Conservation (phyloP, 2,329 filamentous ascomycete genomes). For the Botryosphaeria dothidea region DNA sequence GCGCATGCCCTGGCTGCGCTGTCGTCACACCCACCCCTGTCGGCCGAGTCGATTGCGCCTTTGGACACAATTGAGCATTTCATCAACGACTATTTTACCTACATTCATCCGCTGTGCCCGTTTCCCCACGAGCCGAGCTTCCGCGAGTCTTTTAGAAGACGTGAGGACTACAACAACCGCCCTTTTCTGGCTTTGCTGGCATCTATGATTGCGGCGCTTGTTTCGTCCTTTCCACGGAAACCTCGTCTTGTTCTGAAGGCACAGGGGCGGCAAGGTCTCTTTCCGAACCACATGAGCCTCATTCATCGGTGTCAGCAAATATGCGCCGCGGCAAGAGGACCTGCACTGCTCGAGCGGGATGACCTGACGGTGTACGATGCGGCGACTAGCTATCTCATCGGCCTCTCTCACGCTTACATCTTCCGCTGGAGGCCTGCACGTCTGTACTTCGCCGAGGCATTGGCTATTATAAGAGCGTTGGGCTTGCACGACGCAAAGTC, state of each 20-base stretch:
- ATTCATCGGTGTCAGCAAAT: slow-evolving; percentile 71
- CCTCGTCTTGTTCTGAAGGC: slow-evolving; percentile 69
- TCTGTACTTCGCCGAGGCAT: slow-evolving; percentile 71
- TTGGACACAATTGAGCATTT: slow-evolving; percentile 67
- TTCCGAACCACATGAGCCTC: slow-evolving; percentile 68
- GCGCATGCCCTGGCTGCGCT: slow-evolving; percentile 55
- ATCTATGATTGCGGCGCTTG: slow-evolving; percentile 73
- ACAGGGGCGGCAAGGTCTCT: slow-evolving; percentile 64
- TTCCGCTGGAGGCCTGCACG: slow-evolving; percentile 67
- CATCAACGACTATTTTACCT: slow-evolving; percentile 81
- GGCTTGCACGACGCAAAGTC: slow-evolving; percentile 61
- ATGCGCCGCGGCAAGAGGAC: slow-evolving; percentile 66
- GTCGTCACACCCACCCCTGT: slow-evolving; percentile 49
- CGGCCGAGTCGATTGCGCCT: slow-evolving; percentile 70
- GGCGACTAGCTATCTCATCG: slow-evolving; percentile 75
- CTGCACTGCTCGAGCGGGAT: slow-evolving; percentile 55
- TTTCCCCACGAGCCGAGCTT: slow-evolving; percentile 81
- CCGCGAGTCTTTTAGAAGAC: slow-evolving; percentile 64
- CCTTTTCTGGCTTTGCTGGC: slow-evolving; percentile 71
- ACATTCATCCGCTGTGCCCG: slow-evolving; percentile 74
- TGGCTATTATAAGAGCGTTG: slow-evolving; percentile 68
- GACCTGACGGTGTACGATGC: slow-evolving; percentile 62
- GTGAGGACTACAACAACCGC: slow-evolving; percentile 66
- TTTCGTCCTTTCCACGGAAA: slow-evolving; percentile 73
- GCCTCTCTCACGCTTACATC: slow-evolving; percentile 66